Percentiles rank a stretch among this genome's conserved stretches.
Conservation (phyloP, 2,329 filamentous ascomycete species). For the Scytalidium lignicola region DNA sequence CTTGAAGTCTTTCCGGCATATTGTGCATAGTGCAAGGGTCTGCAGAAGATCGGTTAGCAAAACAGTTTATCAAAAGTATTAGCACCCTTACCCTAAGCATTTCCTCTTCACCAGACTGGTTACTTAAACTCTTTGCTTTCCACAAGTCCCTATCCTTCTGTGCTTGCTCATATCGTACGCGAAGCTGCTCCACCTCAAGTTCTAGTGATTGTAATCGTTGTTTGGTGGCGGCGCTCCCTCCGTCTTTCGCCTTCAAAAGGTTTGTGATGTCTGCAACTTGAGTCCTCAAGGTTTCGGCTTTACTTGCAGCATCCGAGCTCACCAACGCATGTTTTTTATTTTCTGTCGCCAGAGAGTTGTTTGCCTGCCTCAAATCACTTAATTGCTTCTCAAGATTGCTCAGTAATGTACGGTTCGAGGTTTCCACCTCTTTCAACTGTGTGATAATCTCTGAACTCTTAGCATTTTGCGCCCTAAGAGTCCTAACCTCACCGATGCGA, state of each 20-base stretch:
- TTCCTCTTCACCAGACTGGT: slow-evolving; percentile 77
- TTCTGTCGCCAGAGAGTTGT: slow-evolving; percentile 65
- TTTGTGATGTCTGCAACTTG: slow-evolving; percentile 75
- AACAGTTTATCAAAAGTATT: slow-evolving; percentile 4
- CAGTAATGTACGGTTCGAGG: slow-evolving; percentile 67
- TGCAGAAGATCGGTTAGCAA: slow-evolving; percentile 36
- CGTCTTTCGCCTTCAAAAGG: slow-evolving; percentile 71
- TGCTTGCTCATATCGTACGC: slow-evolving; percentile 69
- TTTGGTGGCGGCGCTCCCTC: slow-evolving; percentile 43
- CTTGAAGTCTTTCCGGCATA: slow-evolving; percentile 91
- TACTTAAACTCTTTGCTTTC: slow-evolving; percentile 77
- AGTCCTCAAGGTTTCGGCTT: slow-evolving; percentile 65
- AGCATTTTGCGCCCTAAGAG: slow-evolving; percentile 73
- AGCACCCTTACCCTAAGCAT: slow-evolving; percentile 71
- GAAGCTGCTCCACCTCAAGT: slow-evolving; percentile 73
- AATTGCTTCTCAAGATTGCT: slow-evolving; percentile 89
- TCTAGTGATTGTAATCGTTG: slow-evolving; percentile 60
- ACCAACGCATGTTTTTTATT: slow-evolving; percentile 71
- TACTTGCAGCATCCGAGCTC: slow-evolving; percentile 63
- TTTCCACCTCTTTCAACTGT: slow-evolving; percentile 86
- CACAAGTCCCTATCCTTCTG: slow-evolving; percentile 81
- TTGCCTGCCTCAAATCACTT: slow-evolving; percentile 73
- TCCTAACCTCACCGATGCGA: slow-evolving; percentile 72
- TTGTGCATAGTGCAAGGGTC: slow-evolving; percentile 79
- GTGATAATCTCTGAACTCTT: slow-evolving; percentile 93